A percentile compares a stretch with the other conserved stretches of the same genome.
phyloP scores from a whole-genome alignment of 805 yeast genomes.

The Lachancea waltii region DNA sequence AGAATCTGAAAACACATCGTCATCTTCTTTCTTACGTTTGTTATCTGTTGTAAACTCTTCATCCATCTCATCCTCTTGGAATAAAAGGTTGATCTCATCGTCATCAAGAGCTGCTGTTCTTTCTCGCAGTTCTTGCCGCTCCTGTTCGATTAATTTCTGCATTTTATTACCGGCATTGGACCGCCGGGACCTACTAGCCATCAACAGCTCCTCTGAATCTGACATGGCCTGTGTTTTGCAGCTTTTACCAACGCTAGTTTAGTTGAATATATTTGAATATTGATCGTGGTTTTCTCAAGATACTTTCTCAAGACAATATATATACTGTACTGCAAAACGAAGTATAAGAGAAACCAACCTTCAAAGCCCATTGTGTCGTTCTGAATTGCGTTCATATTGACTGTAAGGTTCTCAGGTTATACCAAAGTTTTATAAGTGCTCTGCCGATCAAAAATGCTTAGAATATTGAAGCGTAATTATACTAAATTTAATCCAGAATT shows the following conservation, averaged over 20 bases:
- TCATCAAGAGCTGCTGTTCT: slow-evolving; percentile 43
- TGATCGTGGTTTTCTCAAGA: no score
- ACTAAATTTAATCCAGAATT: slow-evolving; percentile 8
- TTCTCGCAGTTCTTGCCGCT: slow-evolving; percentile 38
- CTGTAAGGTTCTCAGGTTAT: no score
- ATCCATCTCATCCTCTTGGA: slow-evolving; percentile 58
- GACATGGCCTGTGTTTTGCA: slow-evolving; percentile 2
- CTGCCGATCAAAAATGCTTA: background rate
- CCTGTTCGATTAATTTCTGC: slow-evolving; percentile 64
- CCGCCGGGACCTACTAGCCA: slow-evolving; percentile 70
- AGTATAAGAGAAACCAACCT: no score
- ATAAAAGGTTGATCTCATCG: slow-evolving; percentile 63
- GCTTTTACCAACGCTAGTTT: background rate
- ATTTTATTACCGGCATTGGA: slow-evolving; percentile 88
- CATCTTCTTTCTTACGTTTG: slow-evolving; percentile 29
- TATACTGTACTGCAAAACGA: no score
- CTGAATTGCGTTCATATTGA: no score
- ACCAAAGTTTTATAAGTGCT: no score
- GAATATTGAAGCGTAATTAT: slow-evolving; percentile 2
- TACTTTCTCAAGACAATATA: no score
- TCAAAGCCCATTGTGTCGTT: no score
- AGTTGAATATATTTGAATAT: no score
- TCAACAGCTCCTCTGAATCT: slow-evolving; percentile 34
- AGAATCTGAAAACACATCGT: slow-evolving; percentile 28
- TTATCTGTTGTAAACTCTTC: slow-evolving; percentile 37